These are phyloP conservation scores for Gillenia trifoliata DNA, from an alignment of 306 rosid genomes.

Conservation along the genomic window DNA sequence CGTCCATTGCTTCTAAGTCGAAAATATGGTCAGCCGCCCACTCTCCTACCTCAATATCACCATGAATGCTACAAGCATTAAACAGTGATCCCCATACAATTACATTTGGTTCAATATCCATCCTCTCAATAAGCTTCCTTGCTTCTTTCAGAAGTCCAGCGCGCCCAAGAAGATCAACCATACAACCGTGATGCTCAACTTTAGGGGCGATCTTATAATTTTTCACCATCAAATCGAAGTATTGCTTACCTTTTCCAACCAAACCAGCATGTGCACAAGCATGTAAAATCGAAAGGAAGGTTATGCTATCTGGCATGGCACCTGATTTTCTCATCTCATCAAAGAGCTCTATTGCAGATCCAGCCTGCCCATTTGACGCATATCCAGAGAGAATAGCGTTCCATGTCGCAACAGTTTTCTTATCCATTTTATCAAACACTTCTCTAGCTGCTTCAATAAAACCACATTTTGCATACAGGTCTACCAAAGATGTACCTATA, in stretches of 20 bases:
- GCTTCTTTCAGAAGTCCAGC: slow-evolving; percentile 3
- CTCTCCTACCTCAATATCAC: slow-evolving; percentile 7
- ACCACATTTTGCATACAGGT: slow-evolving; percentile 2
- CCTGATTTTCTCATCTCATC: slow-evolving; percentile 2
- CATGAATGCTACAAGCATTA: slow-evolving; percentile 1
- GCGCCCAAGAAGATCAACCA: not conserved
- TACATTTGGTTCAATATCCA: not conserved
- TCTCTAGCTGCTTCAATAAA: slow-evolving; percentile 1
- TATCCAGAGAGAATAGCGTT: slow-evolving; percentile 1
- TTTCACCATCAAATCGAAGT: slow-evolving; percentile 1
- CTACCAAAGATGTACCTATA: slow-evolving; percentile 4
- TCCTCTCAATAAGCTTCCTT: not conserved
- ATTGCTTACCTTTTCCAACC: not conserved
- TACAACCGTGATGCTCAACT: slow-evolving; percentile 2
- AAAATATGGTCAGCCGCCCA: not conserved
- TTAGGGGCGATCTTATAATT: not conserved
- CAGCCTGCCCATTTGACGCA: not conserved
- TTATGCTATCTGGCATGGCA: not conserved
- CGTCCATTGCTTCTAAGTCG: not conserved
- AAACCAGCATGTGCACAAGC: slow-evolving; percentile 10
- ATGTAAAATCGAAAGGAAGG: not conserved
- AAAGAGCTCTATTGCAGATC: not conserved
- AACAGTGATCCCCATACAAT: slow-evolving; percentile 3
- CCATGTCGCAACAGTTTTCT: slow-evolving; percentile 1
- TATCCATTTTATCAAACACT: slow-evolving; percentile 7